Percentiles rank a stretch among this genome's conserved stretches.
These are phyloP conservation scores for Linum tenue DNA, from an alignment of 345 rosid species.

Conservation along the genomic window DNA sequence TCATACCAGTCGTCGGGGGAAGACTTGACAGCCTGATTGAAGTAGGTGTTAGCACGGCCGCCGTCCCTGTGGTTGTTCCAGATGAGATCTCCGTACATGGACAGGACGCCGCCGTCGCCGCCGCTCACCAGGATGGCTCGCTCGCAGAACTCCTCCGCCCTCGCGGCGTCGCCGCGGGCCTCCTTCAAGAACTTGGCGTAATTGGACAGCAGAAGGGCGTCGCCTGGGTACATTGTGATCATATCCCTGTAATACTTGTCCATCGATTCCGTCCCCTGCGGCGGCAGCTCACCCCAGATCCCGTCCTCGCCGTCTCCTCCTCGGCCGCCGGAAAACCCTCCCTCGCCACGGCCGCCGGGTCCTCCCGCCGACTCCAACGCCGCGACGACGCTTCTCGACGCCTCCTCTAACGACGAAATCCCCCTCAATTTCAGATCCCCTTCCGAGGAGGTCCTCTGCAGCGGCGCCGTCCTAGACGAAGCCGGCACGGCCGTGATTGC, in stretches of 20 bases:
- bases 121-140: constrained; percentile 34
- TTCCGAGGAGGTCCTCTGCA: constrained; percentile 20
- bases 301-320: constrained; percentile 17
- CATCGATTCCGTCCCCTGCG: constrained; percentile 20
- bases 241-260: constrained; percentile 37
- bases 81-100: constrained; percentile 41
- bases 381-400: constrained; percentile 6
- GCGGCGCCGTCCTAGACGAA: background rate
- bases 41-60: constrained; percentile 35
- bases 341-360: constrained; percentile 12
- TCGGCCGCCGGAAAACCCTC: constrained; percentile 10
- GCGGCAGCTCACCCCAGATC: constrained; percentile 18
- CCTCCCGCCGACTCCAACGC: constrained; percentile 2
- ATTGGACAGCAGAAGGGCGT: constrained; percentile 40
- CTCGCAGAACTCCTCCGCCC: constrained; percentile 41
- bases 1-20: constrained; percentile 42
- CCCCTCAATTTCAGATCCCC: constrained; percentile 13
- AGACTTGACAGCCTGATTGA: constrained; percentile 39
- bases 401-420: constrained; percentile 7
- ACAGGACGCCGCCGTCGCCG: constrained; percentile 36
- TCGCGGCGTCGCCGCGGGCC: constrained; percentile 30
- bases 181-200: constrained; percentile 51
- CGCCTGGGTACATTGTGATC: constrained; percentile 36
- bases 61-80: constrained; percentile 40
- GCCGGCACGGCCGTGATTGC: too few relatives aligned